Evolutionary conservation across 1,284 basidiomycete genomes (phyloP), one percentile per base, ranked within the genome.

Genomic region (Dichomitus squalens): DNA sequence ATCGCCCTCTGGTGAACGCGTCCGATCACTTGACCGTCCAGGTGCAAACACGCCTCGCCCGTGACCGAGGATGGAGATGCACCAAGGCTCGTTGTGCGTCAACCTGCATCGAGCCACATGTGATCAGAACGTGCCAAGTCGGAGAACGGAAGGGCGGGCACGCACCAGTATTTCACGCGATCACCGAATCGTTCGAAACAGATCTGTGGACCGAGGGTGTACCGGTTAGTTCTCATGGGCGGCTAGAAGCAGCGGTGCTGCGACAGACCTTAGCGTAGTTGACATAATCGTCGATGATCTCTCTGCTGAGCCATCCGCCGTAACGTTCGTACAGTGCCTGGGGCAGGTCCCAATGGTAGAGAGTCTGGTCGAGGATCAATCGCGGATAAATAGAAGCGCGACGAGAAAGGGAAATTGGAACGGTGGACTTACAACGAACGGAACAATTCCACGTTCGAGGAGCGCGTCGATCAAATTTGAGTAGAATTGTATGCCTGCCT

Each of bases 321-420:
- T 92, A 92, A 44, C 85, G 79, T 57, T 89, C 82, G 56, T 90
- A 81, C 23, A 92, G 76, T 1, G 72, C 82, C 68, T 87, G 86
- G 5, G 89, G 89, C 5, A 90, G 77, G 66, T 92, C 90, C 89
- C 88, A 92, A 69, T 91, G 88, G 71, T 90, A 90, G 38, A 91
- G 72, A 0, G 88, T 91, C 86, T 88, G n/a, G 4, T 8, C 21
- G 21, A 44, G 59, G 44, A 55, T 55, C 56, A 52, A 41, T 44
- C 34, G 39, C 46, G 53, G 47, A 36, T 18, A 52, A 52, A 58
- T 14, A 58, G 58, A 60, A 51, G 35, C 29, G 25, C 16, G 27
- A 25, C n/a, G 23, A 43, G 44, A 31, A 49, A n/a, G 25, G 7
- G 29, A 43, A 36, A 51, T 38, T 14, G 21, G 34, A 36, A 4